Evolutionary conservation across 352 stramenopile species (phyloP).

Genomic region (Pythium phragmitis): DNA sequence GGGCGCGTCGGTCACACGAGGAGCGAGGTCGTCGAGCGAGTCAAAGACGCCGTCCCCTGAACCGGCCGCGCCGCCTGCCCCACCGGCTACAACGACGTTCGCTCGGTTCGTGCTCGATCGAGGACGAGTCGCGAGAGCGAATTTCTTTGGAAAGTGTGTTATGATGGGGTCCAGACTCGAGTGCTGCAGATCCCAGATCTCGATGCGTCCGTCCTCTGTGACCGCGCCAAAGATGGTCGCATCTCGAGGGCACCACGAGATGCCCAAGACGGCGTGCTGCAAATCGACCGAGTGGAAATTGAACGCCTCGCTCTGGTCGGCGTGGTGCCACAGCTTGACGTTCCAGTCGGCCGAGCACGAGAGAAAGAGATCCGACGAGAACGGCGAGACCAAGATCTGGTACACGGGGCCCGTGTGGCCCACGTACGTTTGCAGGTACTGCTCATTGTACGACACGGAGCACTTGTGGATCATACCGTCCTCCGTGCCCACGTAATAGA

Average conservation of each 20-base stretch:
- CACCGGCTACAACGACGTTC: conserved; percentile 2
- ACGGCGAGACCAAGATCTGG: conserved; percentile 84
- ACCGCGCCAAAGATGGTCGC: conserved; percentile 85
- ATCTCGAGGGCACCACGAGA: conserved; percentile 85
- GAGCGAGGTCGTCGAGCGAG: conserved; percentile 8
- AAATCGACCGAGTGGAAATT: conserved; percentile 82
- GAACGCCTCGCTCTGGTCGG: conserved; percentile 47
- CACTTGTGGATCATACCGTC: conserved; percentile 92
- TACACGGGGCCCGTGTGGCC: conserved; percentile 90
- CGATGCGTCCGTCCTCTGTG: conserved; percentile 87
- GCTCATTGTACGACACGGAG: conserved; percentile 92
- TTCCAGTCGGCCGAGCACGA: conserved; percentile 90
- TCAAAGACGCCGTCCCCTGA: conserved; percentile 5
- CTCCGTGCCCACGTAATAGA: conserved; percentile 91
- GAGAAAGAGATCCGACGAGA: conserved; percentile 83
- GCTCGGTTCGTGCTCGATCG: conserved; percentile 19
- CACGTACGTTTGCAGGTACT: conserved; percentile 91
- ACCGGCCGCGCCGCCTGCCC: too few relatives aligned
- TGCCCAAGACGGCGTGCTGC: conserved; percentile 74
- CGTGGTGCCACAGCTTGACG: conserved; percentile 85
- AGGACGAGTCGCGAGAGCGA: conserved; percentile 16
- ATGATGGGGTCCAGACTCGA: conserved; percentile 86
- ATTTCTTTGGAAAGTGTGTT: conserved; percentile 71
- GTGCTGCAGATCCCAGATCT: conserved; percentile 89
- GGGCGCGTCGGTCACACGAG: neutral